These are phyloP conservation scores for Colletotrichum filicis DNA, from an alignment of 2,329 filamentous ascomycete genomes.

Conservation along the genomic window DNA sequence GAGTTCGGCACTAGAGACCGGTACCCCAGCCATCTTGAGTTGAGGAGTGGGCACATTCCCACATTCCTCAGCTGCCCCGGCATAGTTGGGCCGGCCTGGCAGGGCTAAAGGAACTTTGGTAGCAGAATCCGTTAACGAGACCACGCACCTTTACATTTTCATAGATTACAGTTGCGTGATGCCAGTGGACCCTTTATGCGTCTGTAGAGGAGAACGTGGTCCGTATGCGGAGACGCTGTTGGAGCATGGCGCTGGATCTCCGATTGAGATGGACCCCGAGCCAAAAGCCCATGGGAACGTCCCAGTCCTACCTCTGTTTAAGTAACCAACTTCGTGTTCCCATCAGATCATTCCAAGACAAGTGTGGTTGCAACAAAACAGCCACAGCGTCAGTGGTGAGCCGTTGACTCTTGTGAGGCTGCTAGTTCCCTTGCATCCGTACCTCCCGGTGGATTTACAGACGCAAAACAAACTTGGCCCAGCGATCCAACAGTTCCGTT, in stretches of 20 bases:
- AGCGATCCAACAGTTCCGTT: neutral
- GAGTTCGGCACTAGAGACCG: constrained; percentile 7
- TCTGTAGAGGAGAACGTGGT: neutral
- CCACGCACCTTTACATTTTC: neutral
- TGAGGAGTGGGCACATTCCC: neutral
- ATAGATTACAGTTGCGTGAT: neutral
- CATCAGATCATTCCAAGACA: neutral
- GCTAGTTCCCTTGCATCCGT: neutral
- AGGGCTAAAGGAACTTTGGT: neutral
- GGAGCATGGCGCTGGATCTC: neutral
- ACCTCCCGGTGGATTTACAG: neutral
- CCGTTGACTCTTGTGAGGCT: neutral
- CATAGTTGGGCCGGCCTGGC: neutral
- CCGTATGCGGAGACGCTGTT: neutral
- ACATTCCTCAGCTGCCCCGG: neutral
- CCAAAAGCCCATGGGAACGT: neutral
- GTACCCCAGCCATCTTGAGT: constrained; percentile 8
- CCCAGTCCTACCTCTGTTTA: neutral
- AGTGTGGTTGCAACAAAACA: neutral
- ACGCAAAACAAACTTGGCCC: neutral
- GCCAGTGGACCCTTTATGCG: neutral
- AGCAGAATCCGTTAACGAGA: neutral
- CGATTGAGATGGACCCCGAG: neutral
- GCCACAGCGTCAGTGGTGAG: neutral
- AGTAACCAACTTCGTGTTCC: neutral